Base-by-base conservation (phyloP, 768 basidiomycete species). In the Lanmaoa pseudosensibilis region DNA sequence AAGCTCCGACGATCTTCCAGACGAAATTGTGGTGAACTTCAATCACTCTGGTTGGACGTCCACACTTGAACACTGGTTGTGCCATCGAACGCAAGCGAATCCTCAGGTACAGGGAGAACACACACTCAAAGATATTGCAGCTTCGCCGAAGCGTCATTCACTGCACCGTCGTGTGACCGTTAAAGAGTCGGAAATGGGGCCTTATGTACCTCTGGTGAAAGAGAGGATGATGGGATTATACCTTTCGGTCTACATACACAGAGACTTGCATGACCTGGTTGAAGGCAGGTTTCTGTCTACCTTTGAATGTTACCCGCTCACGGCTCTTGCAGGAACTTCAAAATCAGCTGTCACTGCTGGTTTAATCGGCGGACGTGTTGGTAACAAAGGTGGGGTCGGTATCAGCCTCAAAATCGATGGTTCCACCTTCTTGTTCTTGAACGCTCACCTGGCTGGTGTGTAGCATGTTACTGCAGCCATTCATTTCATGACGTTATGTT, bases 321-420 rank as follows among this genome's bases (percentile, higher is more conserved):
- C 49, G 4, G 19, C 21, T 27, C 40, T 39, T 18, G 21, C 52
- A 88, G 90, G 88, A 16, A 83, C 80, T 13, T 92, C 90, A 5
- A 90, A 87, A 61, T 87, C 88, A 15, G 84, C 85, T 19, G 95
- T 98, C 1, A 88, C 94, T 1, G 83, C 95, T 16, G 95, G 95
- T 5, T 75, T 97, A 23, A 91, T 96, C 27, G 92, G 92, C 3
- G 95, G 95, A 0, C 76, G 95, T 46, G 79, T 97, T 2, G 95
- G 95, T 6, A 98, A 98, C 69, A 98, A 98, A 68, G 84, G 95
- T 1, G 92, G 89, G 16, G 91, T 95, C 25, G 94, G 92, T n/a
- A 87, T 97, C 59, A 90, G 88, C 57, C 72, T 96, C 43, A 87
- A 93, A 61, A 76, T 98, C 19, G 85, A 83, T 46, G 88, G 86